Evolutionary conservation across 73 alveolate genomes (phyloP).

Genomic region (Paramecium biaurelia): DNA sequence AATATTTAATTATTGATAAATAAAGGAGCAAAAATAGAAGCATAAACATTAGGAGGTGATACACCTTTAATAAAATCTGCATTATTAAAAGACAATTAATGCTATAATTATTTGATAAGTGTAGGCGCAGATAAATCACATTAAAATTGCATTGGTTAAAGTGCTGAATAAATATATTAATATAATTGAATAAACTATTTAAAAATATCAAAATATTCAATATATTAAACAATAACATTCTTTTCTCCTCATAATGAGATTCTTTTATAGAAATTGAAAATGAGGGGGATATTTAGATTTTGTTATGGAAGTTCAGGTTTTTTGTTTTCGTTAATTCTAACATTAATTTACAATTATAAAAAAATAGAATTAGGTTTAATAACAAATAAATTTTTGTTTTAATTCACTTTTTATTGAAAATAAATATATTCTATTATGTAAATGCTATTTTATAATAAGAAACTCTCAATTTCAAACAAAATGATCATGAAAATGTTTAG

Average conservation of each 20-base stretch:
- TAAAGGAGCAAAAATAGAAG: background rate
- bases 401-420: background rate
- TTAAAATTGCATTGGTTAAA: background rate
- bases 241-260: too few relatives aligned
- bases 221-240: background rate
- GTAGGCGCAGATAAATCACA: background rate
- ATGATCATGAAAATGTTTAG: background rate
- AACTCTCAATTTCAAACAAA: background rate
- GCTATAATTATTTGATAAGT: background rate
- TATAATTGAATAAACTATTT: background rate
- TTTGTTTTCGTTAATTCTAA: too few relatives aligned
- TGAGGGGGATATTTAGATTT: too few relatives aligned
- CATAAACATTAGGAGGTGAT: background rate
- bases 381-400: background rate
- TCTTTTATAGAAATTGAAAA: too few relatives aligned
- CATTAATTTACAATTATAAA: background rate
- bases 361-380: background rate
- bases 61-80: background rate
- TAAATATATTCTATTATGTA: background rate
- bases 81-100: background rate
- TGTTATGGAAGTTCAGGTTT: too few relatives aligned
- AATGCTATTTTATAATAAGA: background rate
- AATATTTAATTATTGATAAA: background rate
- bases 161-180: constrained; percentile 1
- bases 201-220: background rate